phyloP scores from a whole-genome alignment of 2,329 filamentous ascomycete species.

The Colletotrichum tropicale region DNA sequence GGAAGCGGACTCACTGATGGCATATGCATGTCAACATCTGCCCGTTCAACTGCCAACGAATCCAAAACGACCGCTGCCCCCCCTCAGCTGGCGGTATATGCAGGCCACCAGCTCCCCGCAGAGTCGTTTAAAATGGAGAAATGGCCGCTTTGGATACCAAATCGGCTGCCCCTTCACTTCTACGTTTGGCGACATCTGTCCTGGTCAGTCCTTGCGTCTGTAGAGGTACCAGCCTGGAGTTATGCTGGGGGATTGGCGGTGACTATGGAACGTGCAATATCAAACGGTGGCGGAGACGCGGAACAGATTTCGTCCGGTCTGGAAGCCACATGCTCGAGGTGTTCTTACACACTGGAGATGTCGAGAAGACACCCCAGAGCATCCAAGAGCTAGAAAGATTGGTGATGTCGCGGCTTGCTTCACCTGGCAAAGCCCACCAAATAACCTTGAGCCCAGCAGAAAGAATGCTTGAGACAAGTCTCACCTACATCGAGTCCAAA shows the following conservation, averaged over 20 bases:
- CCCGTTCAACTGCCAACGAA: neutral
- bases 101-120: neutral
- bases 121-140: neutral
- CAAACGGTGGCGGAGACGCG: accelerated
- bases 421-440: neutral
- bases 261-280: neutral
- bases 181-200: neutral
- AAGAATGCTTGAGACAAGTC: neutral
- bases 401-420: neutral
- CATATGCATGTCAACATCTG: neutral
- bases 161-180: neutral
- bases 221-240: neutral
- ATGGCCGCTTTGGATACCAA: neutral
- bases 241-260: neutral
- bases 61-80: neutral
- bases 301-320: neutral
- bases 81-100: neutral
- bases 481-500: accelerated
- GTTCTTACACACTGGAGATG: accelerated
- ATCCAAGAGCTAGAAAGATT: neutral
- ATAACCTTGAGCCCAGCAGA: neutral
- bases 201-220: neutral
- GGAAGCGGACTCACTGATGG: neutral
- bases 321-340: neutral
- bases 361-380: accelerated